These are phyloP conservation scores for Neonectria coccinea DNA, from an alignment of 2,329 filamentous ascomycete genomes.

Conservation along the genomic window DNA sequence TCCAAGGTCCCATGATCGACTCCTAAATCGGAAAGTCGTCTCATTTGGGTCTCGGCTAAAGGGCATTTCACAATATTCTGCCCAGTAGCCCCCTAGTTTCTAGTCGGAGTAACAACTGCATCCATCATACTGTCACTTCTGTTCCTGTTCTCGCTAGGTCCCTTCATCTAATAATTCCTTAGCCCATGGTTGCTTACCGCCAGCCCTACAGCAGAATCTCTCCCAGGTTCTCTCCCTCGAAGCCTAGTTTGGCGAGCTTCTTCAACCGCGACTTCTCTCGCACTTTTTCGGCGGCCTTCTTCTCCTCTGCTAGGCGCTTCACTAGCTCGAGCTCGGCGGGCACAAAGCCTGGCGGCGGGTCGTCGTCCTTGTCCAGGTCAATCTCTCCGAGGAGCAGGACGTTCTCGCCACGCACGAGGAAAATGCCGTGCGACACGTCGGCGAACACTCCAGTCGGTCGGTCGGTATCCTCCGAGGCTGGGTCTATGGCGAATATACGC, in stretches of 20 bases:
- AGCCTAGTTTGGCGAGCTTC: conserved; percentile 82
- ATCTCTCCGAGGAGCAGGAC: conserved; percentile 96
- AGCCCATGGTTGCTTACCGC: conserved; percentile 4
- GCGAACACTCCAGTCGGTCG: conserved; percentile 72
- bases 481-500: conserved; percentile 78
- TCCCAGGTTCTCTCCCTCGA: conserved; percentile 86
- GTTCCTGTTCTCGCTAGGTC: conserved; percentile 11
- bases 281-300: conserved; percentile 75
- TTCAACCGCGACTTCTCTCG: conserved; percentile 78
- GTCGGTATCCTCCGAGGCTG: conserved; percentile 53
- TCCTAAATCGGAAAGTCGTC: conserved; percentile 17
- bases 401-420: conserved; percentile 94
- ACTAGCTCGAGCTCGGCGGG: conserved; percentile 76
- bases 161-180: conserved; percentile 1
- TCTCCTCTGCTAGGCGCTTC: conserved; percentile 77
- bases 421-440: conserved; percentile 87
- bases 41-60: conserved; percentile 29
- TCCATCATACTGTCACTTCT: conserved; percentile 12
- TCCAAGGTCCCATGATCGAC: conserved; percentile 21
- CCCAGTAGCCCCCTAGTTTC: conserved; percentile 49
- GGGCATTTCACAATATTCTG: conserved; percentile 76
- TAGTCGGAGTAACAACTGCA: conserved; percentile 38
- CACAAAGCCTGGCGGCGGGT: conserved; percentile 79
- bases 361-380: conserved; percentile 95
- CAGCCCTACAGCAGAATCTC: conserved; percentile 73